Conservation (phyloP, 106 monocot genomes). For the Allium cepa region DNA sequence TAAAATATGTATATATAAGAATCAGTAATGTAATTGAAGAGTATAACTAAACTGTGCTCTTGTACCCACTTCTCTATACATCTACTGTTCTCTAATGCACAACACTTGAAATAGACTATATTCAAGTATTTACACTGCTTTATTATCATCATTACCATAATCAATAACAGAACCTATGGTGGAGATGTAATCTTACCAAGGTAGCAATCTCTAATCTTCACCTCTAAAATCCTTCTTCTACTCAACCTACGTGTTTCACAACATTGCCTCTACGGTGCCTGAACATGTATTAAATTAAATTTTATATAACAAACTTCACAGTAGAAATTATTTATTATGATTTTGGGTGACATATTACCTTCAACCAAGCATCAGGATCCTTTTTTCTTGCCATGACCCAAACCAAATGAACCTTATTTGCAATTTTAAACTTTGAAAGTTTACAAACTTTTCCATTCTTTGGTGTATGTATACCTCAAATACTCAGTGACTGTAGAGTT, state of each 20-base stretch:
- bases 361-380: constrained; percentile 45
- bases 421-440: constrained; percentile 14
- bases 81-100: no score
- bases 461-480: not conserved
- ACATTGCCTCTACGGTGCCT: constrained; percentile 84
- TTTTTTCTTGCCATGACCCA: constrained; percentile 39
- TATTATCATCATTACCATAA: no score
- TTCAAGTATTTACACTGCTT: no score
- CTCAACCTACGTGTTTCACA: constrained; percentile 27
- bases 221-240: constrained; percentile 23
- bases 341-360: constrained; percentile 4
- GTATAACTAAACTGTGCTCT: no score
- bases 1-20: no score
- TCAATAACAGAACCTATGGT: constrained; percentile 4
- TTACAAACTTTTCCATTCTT: constrained; percentile 5
- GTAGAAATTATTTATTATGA: no score
- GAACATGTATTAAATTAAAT: not conserved
- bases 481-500: constrained; percentile 32
- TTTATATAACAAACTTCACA: no score
- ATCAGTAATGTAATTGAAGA: no score
- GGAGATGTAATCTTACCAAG: constrained; percentile 32
- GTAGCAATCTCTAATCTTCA: constrained; percentile 38
- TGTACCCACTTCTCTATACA: no score
- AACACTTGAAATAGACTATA: no score
- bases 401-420: constrained; percentile 29